phyloP scores from a whole-genome alignment of 2,329 filamentous ascomycete species.

The Cladophialophora exuberans region DNA sequence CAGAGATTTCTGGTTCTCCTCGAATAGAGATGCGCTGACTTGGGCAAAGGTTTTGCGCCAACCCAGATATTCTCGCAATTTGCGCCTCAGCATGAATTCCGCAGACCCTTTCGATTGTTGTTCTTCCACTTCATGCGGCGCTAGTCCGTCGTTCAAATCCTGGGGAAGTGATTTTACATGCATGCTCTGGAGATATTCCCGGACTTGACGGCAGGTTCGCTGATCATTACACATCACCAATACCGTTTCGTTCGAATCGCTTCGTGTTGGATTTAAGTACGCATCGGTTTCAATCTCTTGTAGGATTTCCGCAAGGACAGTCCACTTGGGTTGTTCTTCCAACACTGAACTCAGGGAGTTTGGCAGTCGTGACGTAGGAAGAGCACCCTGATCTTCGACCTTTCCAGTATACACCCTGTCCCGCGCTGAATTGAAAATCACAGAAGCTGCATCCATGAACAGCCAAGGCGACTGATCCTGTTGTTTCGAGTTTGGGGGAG shows the following conservation, averaged over 20 bases:
- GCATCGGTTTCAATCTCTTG: conserved; percentile 91
- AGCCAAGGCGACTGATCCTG: conserved; percentile 95
- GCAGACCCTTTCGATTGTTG: conserved; percentile 70
- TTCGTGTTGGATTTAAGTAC: conserved; percentile 78
- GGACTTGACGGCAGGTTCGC: conserved; percentile 81
- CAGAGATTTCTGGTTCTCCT: conserved; percentile 77
- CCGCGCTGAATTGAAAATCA: conserved; percentile 89
- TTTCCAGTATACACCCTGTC: conserved; percentile 81
- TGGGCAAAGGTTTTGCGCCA: conserved; percentile 92
- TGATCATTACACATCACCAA: conserved; percentile 94
- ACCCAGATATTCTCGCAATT: conserved; percentile 79
- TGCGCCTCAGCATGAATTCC: conserved; percentile 86
- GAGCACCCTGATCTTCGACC: conserved; percentile 61
- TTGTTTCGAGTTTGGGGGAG: conserved; percentile 81
- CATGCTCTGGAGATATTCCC: conserved; percentile 92
- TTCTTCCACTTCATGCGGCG: conserved; percentile 46
- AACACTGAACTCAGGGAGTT: conserved; percentile 77
- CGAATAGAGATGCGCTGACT: conserved; percentile 75
- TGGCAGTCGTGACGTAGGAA: conserved; percentile 53
- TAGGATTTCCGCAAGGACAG: conserved; percentile 81
- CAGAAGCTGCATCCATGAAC: conserved; percentile 91
- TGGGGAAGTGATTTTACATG: conserved; percentile 62
- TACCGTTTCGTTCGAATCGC: conserved; percentile 88
- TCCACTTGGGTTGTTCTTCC: conserved; percentile 96
- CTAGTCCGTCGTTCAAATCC: conserved; percentile 43